Base-by-base conservation (phyloP, 305 asterid genomes). In the Fraxinus dipetala region DNA sequence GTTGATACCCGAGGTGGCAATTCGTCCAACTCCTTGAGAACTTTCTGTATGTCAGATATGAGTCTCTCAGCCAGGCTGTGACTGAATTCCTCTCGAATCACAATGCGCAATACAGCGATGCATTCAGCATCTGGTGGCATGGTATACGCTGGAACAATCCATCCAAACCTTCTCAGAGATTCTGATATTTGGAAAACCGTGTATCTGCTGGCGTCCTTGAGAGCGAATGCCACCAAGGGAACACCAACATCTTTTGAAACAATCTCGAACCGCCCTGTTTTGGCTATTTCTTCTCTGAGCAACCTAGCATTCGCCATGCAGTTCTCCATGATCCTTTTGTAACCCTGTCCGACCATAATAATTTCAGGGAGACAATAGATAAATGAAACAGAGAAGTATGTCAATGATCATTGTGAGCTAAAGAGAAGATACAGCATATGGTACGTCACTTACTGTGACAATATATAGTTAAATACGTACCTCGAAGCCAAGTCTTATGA, bases 401-500 rank as follows among this genome's bases (percentile, higher is more conserved):
- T 54, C 24, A 5, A n/a, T 54, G 24, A 54, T 51, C 63, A 51
- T 51, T 51, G 63, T 51, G 9, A 16, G 63, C 22, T 51, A 5
- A 51, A 54, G 59, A 48, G 7, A 45, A 4, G 20, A 45, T 45
- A 14, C 20, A 48, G 59, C 18, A 14, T 4, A 48, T 59, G 70
- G 30, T 18, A 59, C 69, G 11, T 59, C 69, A 20, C 69, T 24
- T 59, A 59, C 28, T 59, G 11, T 59, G 14, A 59, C 20, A 18
- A 20, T 20, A 20, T 28, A 7, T 10, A 32, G 31, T 34, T 18
- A 2, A 78, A 36, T 4, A 78, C 18, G 78, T 87, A 90, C 93
- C 88, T 91, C 92, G 85, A 90, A 89, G 43, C 95, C 95, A 81
- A 91, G 95, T 73, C 93, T 86, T 43, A 91, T 91, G 88, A 91